Conservation (phyloP, 1,139 yeast species). For the Hemisphaericaspora xylofermentans region DNA sequence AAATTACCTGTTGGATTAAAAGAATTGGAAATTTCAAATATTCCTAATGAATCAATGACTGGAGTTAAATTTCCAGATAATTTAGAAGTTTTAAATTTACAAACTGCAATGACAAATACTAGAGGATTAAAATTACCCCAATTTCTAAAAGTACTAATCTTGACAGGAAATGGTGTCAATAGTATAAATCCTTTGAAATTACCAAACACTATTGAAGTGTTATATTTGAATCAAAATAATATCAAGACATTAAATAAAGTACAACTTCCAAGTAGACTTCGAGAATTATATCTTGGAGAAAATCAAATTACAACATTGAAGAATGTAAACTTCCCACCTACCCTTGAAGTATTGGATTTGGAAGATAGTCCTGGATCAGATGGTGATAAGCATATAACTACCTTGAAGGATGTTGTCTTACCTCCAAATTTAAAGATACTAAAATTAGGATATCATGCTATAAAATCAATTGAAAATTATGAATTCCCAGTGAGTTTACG, state of each 20-base stretch:
- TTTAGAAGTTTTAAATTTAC: conserved; percentile 37
- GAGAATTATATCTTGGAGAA: conserved; percentile 42
- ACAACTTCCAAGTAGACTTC: conserved; percentile 36
- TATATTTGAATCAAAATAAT: conserved; percentile 41
- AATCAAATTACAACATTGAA: conserved; percentile 46
- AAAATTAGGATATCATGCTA: conserved; percentile 42
- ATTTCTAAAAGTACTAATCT: conserved; percentile 28
- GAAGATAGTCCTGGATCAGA: conserved; percentile 47
- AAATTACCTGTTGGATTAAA: conserved; percentile 40
- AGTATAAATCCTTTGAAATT: conserved; percentile 47
- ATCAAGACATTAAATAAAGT: conserved; percentile 49
- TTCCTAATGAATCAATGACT: conserved; percentile 50
- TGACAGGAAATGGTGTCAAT: conserved; percentile 46
- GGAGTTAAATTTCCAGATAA: conserved; percentile 48
- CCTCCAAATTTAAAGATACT: conserved; percentile 38
- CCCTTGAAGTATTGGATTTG: conserved; percentile 40
- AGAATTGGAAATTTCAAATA: conserved; percentile 40
- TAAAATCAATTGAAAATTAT: conserved; percentile 37
- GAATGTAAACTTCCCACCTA: conserved; percentile 42
- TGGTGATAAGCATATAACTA: conserved; percentile 43
- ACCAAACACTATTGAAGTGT: conserved; percentile 39
- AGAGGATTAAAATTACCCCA: conserved; percentile 46
- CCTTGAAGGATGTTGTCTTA: conserved; percentile 43
- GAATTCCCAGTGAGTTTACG: conserved; percentile 39
- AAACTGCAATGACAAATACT: conserved; percentile 48